Conservation (phyloP, 257 asterid species). For the Ligustrum vulgare region DNA sequence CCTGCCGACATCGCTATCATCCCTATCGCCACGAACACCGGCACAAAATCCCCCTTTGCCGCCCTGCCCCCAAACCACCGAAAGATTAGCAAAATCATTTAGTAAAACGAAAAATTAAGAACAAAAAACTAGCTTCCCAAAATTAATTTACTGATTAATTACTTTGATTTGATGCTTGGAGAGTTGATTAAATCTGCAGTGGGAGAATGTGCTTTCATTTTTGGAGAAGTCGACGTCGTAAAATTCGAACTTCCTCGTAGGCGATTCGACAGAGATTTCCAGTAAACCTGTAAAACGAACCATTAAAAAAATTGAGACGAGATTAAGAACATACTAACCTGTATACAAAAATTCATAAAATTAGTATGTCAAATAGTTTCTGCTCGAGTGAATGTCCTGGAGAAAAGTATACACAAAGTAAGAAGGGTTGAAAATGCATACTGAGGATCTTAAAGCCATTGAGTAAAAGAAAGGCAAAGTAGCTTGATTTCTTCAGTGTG, state of each 20-base stretch:
- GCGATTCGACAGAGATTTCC: constrained; percentile 21
- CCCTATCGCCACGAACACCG: constrained; percentile 56
- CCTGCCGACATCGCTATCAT: constrained; percentile 41
- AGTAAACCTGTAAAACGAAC: constrained; percentile 19
- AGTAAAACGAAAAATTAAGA: background rate
- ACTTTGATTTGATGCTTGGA: constrained; percentile 32
- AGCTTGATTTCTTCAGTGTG: background rate
- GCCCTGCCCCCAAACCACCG: constrained; percentile 27
- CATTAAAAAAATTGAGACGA: background rate
- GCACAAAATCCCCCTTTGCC: constrained; percentile 43
- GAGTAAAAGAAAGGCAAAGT: background rate
- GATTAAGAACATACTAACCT: background rate
- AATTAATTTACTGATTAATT: background rate
- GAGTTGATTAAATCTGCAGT: constrained; percentile 5
- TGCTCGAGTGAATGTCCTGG: too few relatives aligned
- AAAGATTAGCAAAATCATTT: background rate
- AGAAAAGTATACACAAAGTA: background rate
- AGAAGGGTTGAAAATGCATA: background rate
- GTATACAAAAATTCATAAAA: too few relatives aligned
- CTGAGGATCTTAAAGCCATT: constrained; percentile 39
- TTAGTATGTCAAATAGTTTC: too few relatives aligned
- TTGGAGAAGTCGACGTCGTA: constrained; percentile 32
- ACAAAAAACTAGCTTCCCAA: background rate
- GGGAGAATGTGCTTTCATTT: constrained; percentile 28
- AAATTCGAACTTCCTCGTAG: constrained; percentile 31